These are phyloP conservation scores for Cryphonectria japonica DNA, from an alignment of 2,329 filamentous ascomycete genomes.

Conservation along the genomic window DNA sequence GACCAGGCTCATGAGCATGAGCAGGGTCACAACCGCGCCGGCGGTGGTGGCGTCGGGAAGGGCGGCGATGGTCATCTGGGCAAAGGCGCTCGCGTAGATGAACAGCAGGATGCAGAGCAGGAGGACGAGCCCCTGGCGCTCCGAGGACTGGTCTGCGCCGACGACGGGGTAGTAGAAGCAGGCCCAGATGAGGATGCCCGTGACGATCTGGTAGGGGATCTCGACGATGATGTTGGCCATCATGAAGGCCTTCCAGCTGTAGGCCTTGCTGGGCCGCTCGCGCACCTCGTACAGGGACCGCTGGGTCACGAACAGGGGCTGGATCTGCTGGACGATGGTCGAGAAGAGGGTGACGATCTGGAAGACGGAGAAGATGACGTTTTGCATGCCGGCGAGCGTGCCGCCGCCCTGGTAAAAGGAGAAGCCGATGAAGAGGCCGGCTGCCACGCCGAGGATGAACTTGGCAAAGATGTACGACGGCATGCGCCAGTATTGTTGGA, in stretches of 20 bases:
- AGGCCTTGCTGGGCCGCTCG: conserved; percentile 73
- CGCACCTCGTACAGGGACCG: conserved; percentile 77
- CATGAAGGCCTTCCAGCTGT: conserved; percentile 77
- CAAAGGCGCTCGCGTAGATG: conserved; percentile 73
- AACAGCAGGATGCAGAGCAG: conserved; percentile 69
- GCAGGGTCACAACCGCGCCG: conserved; percentile 62
- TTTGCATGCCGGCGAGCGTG: conserved; percentile 71
- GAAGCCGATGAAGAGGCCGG: conserved; percentile 74
- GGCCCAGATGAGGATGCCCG: conserved; percentile 65
- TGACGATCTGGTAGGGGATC: conserved; percentile 70
- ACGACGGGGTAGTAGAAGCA: conserved; percentile 70
- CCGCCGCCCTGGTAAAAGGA: conserved; percentile 64
- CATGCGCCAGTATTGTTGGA: conserved; percentile 83
- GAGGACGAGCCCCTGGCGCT: conserved; percentile 67
- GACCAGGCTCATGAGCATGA: conserved; percentile 61
- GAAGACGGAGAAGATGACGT: conserved; percentile 75
- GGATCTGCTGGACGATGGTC: conserved; percentile 70
- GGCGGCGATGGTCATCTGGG: conserved; percentile 73
- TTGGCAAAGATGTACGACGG: conserved; percentile 80
- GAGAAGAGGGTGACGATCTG: conserved; percentile 77
- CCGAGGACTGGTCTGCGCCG: conserved; percentile 48
- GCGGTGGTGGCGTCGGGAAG: conserved; percentile 72
- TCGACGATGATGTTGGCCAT: conserved; percentile 73
- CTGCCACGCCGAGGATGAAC: conserved; percentile 59
- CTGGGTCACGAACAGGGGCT: conserved; percentile 77